Evolutionary conservation across 106 monocot genomes (phyloP).

Genomic region (Iris macrosiphon): DNA sequence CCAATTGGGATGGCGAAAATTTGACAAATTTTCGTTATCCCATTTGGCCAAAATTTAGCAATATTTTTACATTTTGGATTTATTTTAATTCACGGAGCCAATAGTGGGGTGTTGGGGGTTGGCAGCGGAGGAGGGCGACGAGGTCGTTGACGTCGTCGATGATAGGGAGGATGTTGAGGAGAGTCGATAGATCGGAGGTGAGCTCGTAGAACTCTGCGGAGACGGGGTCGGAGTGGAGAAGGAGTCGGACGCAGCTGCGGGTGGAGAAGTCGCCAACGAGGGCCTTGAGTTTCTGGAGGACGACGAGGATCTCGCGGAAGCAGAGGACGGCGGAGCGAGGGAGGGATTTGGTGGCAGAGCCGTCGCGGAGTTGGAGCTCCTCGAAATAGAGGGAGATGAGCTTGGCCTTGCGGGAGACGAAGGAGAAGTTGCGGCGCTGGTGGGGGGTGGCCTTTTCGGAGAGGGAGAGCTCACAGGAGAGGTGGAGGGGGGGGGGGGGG

Average conservation of each 20-base stretch:
- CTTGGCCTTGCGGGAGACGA: constrained; percentile 30
- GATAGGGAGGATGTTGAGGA: constrained; percentile 63
- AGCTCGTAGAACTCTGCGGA: constrained; percentile 38
- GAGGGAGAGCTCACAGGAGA: constrained; percentile 35
- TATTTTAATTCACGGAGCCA: no score
- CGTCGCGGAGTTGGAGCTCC: no score
- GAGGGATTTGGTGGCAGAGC: constrained; percentile 5
- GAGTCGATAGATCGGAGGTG: constrained; percentile 39
- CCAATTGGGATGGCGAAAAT: no score
- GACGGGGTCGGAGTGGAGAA: constrained; percentile 34
- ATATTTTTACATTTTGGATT: no score
- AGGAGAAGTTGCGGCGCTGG: constrained; percentile 17
- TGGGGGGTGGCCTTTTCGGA: constrained; percentile 7
- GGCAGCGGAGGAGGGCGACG: constrained; percentile 36
- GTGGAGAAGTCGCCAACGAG: constrained; percentile 34
- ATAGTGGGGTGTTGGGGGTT: no score
- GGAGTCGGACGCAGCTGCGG: constrained; percentile 40
- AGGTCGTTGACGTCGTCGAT: constrained; percentile 48
- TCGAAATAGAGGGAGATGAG: constrained; percentile 53
- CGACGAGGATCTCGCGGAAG: constrained; percentile 50
- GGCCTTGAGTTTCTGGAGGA: constrained; percentile 38
- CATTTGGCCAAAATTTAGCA: no score
- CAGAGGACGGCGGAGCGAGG: constrained; percentile 44
- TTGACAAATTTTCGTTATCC: no score
- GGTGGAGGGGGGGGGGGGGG: constrained; percentile 31